Evolutionary conservation across 2,329 filamentous ascomycete genomes (phyloP).

Genomic region (Calonectria pseudoreteaudii): DNA sequence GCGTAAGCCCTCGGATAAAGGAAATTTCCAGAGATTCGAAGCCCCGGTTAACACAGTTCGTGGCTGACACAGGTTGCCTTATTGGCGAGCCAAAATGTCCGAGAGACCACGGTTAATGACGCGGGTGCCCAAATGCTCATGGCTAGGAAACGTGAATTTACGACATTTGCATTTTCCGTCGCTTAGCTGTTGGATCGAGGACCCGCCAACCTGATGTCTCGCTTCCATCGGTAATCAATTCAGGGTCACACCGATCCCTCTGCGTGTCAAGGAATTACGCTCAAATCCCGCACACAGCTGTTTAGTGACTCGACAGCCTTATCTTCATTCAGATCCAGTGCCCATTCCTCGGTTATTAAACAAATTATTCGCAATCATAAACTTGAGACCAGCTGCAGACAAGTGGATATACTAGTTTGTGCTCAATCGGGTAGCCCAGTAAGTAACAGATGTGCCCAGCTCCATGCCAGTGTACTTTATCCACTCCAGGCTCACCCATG

Average conservation of each 20-base stretch:
- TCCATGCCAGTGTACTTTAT: not conserved
- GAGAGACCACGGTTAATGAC: not conserved
- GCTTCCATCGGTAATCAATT: not conserved
- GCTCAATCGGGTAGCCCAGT: not conserved
- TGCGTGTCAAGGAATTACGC: too few species aligned
- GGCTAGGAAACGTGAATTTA: not conserved
- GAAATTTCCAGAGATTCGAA: not conserved
- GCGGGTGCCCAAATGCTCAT: too few species aligned
- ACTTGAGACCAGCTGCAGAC: not conserved
- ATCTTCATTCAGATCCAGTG: too few species aligned
- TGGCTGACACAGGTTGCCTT: not conserved
- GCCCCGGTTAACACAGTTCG: not conserved
- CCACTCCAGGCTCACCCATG: not conserved
- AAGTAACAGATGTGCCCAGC: not conserved
- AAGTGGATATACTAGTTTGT: not conserved
- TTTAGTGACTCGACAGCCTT: not conserved
- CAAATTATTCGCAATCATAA: not conserved
- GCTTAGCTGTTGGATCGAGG: not conserved
- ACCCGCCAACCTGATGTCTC: not conserved
- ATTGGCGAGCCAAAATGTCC: not conserved
- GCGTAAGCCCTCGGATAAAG: not conserved
- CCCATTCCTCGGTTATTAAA: not conserved
- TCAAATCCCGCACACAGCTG: not conserved
- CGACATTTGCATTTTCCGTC: not conserved
- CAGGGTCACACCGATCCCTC: not conserved